These are phyloP conservation scores for Sedum album DNA, from an alignment of 164 flowering plant species.

Conservation along the genomic window DNA sequence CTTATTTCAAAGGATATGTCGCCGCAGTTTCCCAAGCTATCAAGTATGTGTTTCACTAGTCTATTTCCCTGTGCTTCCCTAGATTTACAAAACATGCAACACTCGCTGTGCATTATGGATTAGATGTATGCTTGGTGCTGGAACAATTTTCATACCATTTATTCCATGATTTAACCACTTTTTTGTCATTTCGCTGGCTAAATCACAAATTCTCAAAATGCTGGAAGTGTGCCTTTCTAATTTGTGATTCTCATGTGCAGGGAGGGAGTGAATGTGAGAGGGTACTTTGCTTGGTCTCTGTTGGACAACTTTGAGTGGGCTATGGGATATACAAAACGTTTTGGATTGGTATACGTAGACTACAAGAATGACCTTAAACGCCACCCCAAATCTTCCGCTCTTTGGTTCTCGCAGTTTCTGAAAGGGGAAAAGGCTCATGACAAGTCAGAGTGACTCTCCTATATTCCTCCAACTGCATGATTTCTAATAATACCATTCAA, in stretches of 20 bases:
- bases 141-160: too few species aligned
- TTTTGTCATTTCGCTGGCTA: not conserved
- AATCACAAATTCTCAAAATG: too few species aligned
- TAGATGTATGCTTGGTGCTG: too few species aligned
- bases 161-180: too few species aligned
- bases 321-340: slow-evolving; percentile 83
- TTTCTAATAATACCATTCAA: too few species aligned
- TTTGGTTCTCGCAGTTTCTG: slow-evolving; percentile 69
- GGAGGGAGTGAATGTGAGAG: slow-evolving; percentile 71
- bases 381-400: slow-evolving; percentile 82
- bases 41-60: slow-evolving; percentile 30
- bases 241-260: slow-evolving; percentile 21
- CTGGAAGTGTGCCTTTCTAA: slow-evolving; percentile 1
- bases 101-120: not conserved
- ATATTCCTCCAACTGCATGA: not conserved
- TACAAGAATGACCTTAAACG: slow-evolving; percentile 71
- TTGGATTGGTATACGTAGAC: slow-evolving; percentile 77
- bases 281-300: slow-evolving; percentile 90
- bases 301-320: slow-evolving; percentile 86
- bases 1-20: slow-evolving; percentile 65
- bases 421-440: slow-evolving; percentile 30
- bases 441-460: slow-evolving; percentile 27
- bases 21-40: slow-evolving; percentile 70
- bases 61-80: not conserved
- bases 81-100: not conserved